A percentile compares a stretch with the other conserved stretches of the same genome.
Evolutionary conservation across 2,329 filamentous ascomycete genomes (phyloP).

Genomic region (Cordyceps tenuipes): DNA sequence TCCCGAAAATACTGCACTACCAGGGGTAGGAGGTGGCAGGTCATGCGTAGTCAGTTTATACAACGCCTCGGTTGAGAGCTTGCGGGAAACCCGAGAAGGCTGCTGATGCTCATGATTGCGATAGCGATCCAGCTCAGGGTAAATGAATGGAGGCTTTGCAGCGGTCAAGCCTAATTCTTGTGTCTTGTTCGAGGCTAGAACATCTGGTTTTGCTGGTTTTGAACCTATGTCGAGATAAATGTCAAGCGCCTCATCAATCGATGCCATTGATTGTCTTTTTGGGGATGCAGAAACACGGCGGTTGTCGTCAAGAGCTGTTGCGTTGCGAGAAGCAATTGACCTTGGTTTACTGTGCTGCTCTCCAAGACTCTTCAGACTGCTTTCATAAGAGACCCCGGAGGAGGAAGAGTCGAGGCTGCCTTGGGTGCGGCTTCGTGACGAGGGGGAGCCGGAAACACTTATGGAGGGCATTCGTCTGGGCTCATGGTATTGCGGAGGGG

Average conservation of each 20-base stretch:
- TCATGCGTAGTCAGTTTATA: slow-evolving; percentile 55
- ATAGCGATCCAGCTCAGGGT: slow-evolving; percentile 56
- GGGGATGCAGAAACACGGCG: neutral
- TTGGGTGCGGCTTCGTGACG: slow-evolving; percentile 24
- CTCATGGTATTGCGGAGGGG: slow-evolving; percentile 25
- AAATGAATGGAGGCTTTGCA: slow-evolving; percentile 38
- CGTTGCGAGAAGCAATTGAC: slow-evolving; percentile 36
- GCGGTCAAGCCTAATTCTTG: slow-evolving; percentile 31
- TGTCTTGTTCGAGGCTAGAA: slow-evolving; percentile 34
- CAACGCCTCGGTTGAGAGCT: slow-evolving; percentile 36
- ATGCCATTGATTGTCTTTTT: slow-evolving; percentile 3
- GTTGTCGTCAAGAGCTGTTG: slow-evolving; percentile 22
- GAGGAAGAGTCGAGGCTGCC: slow-evolving; percentile 27
- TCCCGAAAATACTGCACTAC: slow-evolving; percentile 45
- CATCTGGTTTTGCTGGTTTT: slow-evolving; percentile 32
- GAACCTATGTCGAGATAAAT: slow-evolving; percentile 18
- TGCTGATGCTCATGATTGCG: slow-evolving; percentile 33
- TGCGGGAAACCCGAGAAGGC: slow-evolving; percentile 23
- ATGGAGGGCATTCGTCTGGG: slow-evolving; percentile 35
- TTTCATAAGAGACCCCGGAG: slow-evolving; percentile 27
- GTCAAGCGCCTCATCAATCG: slow-evolving; percentile 2
- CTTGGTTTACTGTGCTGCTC: slow-evolving; percentile 41
- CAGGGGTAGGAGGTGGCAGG: slow-evolving; percentile 56
- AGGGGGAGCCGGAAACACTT: slow-evolving; percentile 26
- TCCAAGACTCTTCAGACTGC: slow-evolving; percentile 25